A percentile compares a stretch with the other conserved stretches of the same genome.
These are phyloP conservation scores for Mytilinidion resinicola DNA, from an alignment of 495 filamentous ascomycete genomes.

Conservation along the genomic window DNA sequence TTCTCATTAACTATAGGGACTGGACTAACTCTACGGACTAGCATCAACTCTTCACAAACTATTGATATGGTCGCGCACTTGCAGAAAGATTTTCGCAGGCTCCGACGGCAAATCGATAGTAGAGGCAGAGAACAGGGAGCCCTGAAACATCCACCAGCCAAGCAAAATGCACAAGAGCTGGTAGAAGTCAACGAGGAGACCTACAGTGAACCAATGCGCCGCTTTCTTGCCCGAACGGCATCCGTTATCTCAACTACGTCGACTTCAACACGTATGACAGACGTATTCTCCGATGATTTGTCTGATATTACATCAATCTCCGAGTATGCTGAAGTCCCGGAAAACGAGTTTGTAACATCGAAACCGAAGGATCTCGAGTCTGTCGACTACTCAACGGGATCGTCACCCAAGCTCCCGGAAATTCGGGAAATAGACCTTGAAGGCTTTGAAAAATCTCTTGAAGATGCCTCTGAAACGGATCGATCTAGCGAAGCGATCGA, in stretches of 20 bases:
- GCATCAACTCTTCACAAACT: conserved; percentile 12
- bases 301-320: background rate
- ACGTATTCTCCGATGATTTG: conserved; percentile 5
- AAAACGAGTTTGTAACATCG: background rate
- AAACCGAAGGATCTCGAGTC: background rate
- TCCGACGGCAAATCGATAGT: conserved; percentile 5
- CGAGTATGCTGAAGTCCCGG: background rate
- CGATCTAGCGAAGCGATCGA: no score
- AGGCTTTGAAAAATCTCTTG: no score
- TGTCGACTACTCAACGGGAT: no score
- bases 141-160: background rate
- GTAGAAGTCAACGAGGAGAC: background rate
- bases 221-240: conserved; percentile 2
- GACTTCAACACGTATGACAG: conserved; percentile 2
- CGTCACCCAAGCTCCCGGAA: no score
- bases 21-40: background rate
- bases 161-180: background rate
- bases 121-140: background rate
- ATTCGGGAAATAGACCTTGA: no score
- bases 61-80: conserved; percentile 10
- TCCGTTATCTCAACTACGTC: conserved; percentile 2
- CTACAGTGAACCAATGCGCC: conserved; percentile 1
- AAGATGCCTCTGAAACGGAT: no score
- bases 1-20: background rate
- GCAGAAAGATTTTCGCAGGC: conserved; percentile 10